Conservation (phyloP, 2,329 filamentous ascomycete genomes). For the Talaromyces sp. region DNA sequence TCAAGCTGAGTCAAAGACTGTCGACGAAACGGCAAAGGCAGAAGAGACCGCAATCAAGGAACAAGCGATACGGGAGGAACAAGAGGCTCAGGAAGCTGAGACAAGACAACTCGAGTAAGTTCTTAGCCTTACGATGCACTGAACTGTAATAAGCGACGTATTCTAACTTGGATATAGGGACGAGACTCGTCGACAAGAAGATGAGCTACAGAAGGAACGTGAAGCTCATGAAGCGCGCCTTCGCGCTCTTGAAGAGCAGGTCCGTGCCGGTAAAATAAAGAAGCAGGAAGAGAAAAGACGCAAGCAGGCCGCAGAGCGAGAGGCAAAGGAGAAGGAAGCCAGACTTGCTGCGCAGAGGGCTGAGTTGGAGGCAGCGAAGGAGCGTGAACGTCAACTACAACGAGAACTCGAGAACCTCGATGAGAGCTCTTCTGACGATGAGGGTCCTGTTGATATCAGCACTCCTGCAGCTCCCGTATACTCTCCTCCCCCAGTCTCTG, state of each 20-base stretch:
- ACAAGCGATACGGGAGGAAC: constrained; percentile 62
- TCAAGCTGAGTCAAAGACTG: constrained; percentile 56
- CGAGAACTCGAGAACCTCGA: constrained; percentile 77
- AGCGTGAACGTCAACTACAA: constrained; percentile 85
- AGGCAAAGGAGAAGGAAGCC: constrained; percentile 83
- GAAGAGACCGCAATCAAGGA: constrained; percentile 54
- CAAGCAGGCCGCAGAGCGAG: constrained; percentile 82
- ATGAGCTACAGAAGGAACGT: constrained; percentile 74
- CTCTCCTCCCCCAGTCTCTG: constrained; percentile 26
- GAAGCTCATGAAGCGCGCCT: constrained; percentile 78
- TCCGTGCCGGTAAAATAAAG: constrained; percentile 86
- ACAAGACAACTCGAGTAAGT: constrained; percentile 80
- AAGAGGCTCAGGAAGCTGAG: constrained; percentile 70
- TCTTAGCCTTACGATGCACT: not conserved
- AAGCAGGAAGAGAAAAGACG: constrained; percentile 94
- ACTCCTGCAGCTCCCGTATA: constrained; percentile 46
- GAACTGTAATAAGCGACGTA: constrained; percentile 6
- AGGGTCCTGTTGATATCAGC: constrained; percentile 67
- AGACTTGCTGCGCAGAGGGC: constrained; percentile 79
- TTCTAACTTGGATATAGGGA: constrained; percentile 52
- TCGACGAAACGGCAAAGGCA: constrained; percentile 60
- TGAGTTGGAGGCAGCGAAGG: constrained; percentile 86
- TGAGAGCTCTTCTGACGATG: constrained; percentile 71
- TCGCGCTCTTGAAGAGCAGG: constrained; percentile 87
- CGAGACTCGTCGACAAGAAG: constrained; percentile 70